Conservation (phyloP, 2,329 filamentous ascomycete species). For the Aspergillus pseudoterreus region DNA sequence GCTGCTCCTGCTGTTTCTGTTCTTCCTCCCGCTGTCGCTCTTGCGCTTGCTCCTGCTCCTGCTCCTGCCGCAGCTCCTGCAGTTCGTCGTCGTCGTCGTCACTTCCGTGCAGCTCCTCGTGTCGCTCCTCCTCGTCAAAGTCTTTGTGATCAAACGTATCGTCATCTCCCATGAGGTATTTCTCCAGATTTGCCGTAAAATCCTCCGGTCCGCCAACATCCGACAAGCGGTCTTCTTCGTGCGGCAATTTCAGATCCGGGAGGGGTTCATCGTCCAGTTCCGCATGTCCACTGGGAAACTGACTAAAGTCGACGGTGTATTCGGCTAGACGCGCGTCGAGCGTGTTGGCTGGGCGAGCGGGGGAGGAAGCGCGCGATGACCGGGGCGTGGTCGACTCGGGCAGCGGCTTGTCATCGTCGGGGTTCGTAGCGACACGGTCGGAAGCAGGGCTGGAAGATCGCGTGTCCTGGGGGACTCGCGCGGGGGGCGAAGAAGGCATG, state of each 20-base stretch:
- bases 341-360: slow-evolving; percentile 26
- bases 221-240: slow-evolving; percentile 32
- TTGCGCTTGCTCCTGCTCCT: slow-evolving; percentile 4
- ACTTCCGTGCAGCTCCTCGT: neutral
- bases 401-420: neutral
- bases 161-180: slow-evolving; percentile 33
- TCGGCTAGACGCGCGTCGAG: slow-evolving; percentile 39
- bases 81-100: slow-evolving; percentile 14
- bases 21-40: slow-evolving; percentile 5
- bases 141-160: slow-evolving; percentile 16
- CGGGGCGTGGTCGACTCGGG: slow-evolving; percentile 7
- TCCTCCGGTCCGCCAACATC: slow-evolving; percentile 41
- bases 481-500: slow-evolving; percentile 35
- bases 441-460: slow-evolving; percentile 23
- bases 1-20: slow-evolving; percentile 13
- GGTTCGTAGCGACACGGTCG: slow-evolving; percentile 13
- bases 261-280: slow-evolving; percentile 21
- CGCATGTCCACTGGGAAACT: slow-evolving; percentile 28
- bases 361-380: slow-evolving; percentile 18
- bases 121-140: slow-evolving; percentile 7
- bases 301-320: slow-evolving; percentile 39
- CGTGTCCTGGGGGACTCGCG: neutral
- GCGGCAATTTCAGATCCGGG: slow-evolving; percentile 21
- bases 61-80: neutral
- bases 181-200: slow-evolving; percentile 41